Evolutionary conservation across 768 basidiomycete genomes (phyloP).

Genomic region (Boletellus sp.): DNA sequence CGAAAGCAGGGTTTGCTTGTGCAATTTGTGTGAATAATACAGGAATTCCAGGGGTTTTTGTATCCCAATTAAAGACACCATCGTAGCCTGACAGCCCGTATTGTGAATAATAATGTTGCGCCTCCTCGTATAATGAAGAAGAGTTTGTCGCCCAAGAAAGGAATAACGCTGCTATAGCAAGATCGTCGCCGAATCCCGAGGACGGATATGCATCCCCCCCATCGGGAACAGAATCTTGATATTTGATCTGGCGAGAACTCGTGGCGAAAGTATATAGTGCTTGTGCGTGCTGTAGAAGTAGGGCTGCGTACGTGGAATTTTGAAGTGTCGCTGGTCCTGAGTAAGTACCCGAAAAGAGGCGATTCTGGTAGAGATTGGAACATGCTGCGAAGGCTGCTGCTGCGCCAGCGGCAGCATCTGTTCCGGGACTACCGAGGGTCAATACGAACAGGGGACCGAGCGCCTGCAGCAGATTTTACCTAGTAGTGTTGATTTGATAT

Average conservation of each 20-base stretch:
- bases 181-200: conserved; percentile 68
- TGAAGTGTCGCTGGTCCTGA: conserved; percentile 62
- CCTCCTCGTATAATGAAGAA: conserved; percentile 55
- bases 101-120: conserved; percentile 55
- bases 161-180: conserved; percentile 72
- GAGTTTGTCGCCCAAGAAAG: conserved; percentile 70
- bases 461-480: conserved; percentile 24
- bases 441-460: neutral
- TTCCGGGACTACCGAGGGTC: conserved; percentile 57
- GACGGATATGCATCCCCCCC: conserved; percentile 66
- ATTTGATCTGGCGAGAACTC: conserved; percentile 57
- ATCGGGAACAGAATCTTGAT: conserved; percentile 68
- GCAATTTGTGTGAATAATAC: conserved; percentile 76
- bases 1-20: conserved; percentile 50
- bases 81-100: conserved; percentile 52
- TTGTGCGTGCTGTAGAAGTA: conserved; percentile 69
- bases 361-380: conserved; percentile 72
- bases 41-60: conserved; percentile 69
- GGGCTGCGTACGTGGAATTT: conserved; percentile 68
- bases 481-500: conserved; percentile 72
- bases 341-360: conserved; percentile 49
- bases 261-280: conserved; percentile 75
- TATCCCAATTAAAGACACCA: conserved; percentile 86
- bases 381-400: conserved; percentile 88
- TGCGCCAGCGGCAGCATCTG: conserved; percentile 81